Percentiles rank a stretch among this genome's conserved stretches.
Evolutionary conservation across 2,329 filamentous ascomycete species (phyloP).

Genomic region (Microcyclosporella mali): DNA sequence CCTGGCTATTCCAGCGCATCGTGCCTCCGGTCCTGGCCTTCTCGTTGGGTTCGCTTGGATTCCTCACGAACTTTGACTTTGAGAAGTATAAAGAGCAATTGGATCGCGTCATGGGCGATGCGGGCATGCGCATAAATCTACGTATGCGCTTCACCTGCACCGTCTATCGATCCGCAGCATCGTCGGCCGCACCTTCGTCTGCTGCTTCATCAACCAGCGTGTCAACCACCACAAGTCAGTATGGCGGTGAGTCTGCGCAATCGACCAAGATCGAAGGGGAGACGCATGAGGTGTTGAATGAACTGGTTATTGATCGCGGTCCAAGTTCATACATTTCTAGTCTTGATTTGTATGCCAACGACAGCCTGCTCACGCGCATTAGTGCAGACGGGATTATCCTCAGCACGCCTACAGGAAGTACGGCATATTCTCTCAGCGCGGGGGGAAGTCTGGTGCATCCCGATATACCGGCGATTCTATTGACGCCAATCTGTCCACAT

Average conservation of each 20-base stretch:
- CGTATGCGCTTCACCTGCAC: slow-evolving; percentile 99
- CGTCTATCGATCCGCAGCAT: slow-evolving; percentile 64
- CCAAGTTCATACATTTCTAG: slow-evolving; percentile 96
- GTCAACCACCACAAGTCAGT: slow-evolving; percentile 24
- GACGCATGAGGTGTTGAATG: slow-evolving; percentile 96
- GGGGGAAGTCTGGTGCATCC: slow-evolving; percentile 94
- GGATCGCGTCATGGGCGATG: slow-evolving; percentile 83
- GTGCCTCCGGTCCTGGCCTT: slow-evolving; percentile 82
- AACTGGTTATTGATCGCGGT: slow-evolving; percentile 95
- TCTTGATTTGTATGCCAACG: slow-evolving; percentile 90
- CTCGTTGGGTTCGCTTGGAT: slow-evolving; percentile 77
- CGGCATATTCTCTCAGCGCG: slow-evolving; percentile 91
- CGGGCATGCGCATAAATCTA: slow-evolving; percentile 93
- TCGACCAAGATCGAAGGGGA: slow-evolving; percentile 75
- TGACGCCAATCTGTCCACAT: slow-evolving; percentile 96
- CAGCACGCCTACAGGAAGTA: slow-evolving; percentile 83
- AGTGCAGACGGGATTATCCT: slow-evolving; percentile 98
- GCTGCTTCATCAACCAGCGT: slow-evolving; percentile 26
- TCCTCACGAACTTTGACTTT: slow-evolving; percentile 83
- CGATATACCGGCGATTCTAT: slow-evolving; percentile 90
- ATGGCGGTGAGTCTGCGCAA: slow-evolving; percentile 28
- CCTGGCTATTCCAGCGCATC: slow-evolving; percentile 85
- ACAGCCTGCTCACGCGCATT: slow-evolving; percentile 88
- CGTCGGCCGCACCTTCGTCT: slow-evolving; percentile 24
- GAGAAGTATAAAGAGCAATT: slow-evolving; percentile 81